Base-by-base conservation (phyloP, 495 filamentous ascomycete species). In the Podospora bellae-mahoneyi region DNA sequence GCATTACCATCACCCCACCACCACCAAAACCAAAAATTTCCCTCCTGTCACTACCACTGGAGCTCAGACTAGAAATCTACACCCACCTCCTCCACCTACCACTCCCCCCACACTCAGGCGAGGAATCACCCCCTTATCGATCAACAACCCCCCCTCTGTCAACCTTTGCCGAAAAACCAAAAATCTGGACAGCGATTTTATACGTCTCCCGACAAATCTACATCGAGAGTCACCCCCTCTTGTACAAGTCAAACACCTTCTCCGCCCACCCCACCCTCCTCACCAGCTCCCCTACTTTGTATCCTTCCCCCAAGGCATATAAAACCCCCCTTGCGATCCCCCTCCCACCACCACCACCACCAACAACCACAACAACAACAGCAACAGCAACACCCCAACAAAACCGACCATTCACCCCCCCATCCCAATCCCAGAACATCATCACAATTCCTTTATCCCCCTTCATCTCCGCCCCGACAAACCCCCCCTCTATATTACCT, bases 21-120 rank as follows among this genome's bases (percentile, higher is more conserved):
- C 59, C 4, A 13, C 61, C 20, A 30, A 53, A 64, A 34, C 65
- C 65, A 30, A 53, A 64, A 34, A 64, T 64, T 19, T 65, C 69
- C 6, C 79, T 85, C 65, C 74, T 85, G 57, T 71, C 73, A 64
- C 78, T 87, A 57, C 83, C 84, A 55, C 67, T 78, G 55, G 84
- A 86, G 68, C 76, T 87, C 62, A 81, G 84, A 60, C 81, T 82
- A 67, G 72, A 82, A 58, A 84, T 86, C 60, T 84, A 85, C 77
- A 62, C 64, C 19, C 67, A 79, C 67, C 79, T 84, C 5, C 80
- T 86, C 60, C 56, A 76, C 64, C 62, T 82, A 62, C 77, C 76
- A 5, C 62, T 70, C 20, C 64, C 66, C 9, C 28, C 68, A 3
- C 44, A 66, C 64, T 13, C 39, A 48, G 39, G 39, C 9, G 39